A percentile compares a stretch with the other conserved stretches of the same genome.
Conservation (phyloP, 345 rosid genomes). For the Adansonia digitata region DNA sequence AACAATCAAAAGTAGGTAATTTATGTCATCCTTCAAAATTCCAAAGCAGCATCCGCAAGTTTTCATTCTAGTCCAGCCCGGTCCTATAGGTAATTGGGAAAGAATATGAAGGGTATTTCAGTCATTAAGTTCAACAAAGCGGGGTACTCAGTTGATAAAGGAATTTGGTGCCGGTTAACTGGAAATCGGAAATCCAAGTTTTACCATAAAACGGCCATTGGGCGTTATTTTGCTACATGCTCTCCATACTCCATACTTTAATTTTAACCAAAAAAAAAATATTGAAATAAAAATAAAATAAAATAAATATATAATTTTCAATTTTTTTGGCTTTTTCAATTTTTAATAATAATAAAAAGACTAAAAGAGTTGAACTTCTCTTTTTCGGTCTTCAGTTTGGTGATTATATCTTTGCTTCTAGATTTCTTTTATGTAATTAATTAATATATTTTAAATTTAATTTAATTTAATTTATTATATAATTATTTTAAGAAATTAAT, state of each 20-base stretch:
- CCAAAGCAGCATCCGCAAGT: too few relatives aligned
- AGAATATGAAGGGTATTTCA: background rate
- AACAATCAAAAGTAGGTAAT: too few relatives aligned
- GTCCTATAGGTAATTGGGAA: background rate
- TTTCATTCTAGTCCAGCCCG: too few relatives aligned
- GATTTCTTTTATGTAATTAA: background rate
- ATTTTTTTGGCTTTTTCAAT: background rate
- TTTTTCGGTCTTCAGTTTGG: background rate
- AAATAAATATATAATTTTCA: slow-evolving; percentile 12
- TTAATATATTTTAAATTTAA: background rate
- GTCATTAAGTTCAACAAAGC: background rate
- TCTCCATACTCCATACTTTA: too few relatives aligned
- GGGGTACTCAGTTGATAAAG: background rate
- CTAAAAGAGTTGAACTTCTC: background rate
- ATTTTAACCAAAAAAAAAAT: too few relatives aligned
- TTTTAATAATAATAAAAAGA: background rate
- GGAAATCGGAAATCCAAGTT: background rate
- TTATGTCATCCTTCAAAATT: too few relatives aligned
- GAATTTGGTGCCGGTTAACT: too few relatives aligned
- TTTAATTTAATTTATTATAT: too few relatives aligned
- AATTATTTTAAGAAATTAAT: too few relatives aligned
- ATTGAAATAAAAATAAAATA: too few relatives aligned
- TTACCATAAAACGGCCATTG: slow-evolving; percentile 16
- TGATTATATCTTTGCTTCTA: background rate
- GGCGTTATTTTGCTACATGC: too few relatives aligned